Evolutionary conservation across 345 rosid species (phyloP), one percentile per base, ranked within the genome.

Genomic region (Citrus australasica): DNA sequence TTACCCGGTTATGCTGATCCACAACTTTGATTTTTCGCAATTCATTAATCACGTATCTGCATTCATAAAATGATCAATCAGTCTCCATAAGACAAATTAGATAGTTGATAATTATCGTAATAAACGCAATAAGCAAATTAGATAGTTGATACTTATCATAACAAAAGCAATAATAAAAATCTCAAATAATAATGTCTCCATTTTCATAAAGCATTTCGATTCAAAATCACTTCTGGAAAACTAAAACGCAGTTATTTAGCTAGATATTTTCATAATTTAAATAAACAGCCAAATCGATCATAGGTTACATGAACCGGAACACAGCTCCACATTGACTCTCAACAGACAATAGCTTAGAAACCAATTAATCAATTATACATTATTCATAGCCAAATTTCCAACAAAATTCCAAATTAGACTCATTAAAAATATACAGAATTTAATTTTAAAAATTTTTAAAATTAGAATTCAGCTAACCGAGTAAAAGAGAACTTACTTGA

Each of bases 11-110:
- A 74, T 72, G 74, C 80, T 62, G 68, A 65, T 84, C 87, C 27
- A 90, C 89, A 17, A 83, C 87, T 79, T 83, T 78, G 83, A 88
- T 84, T 71, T 76, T 80, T 81, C 69, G 82, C 86, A 90, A 74
- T 80, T 87, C 93, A 32, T 79, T 76, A 37, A 92, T 78, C 40
- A 86, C 82, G 64, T 82, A 38, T 77, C 92, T 90, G 77, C 42
- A 74, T 17, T 40, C 40, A 82, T 22, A 77, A 17, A 40, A 77
- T 66, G 21, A 56, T 30, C 27, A 72, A 76, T 38, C 22, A 69
- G 33, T 17, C 66, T 67, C 32, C 56, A 30, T 70, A 37, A 58
- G 46, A 60, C 56, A 27, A 35, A 69, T 30, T 53, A 72, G 17
- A 63, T 14, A 30, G 51, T 42, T 42, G 51, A 42, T 10, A 11